Evolutionary conservation across 768 basidiomycete species (phyloP).

Genomic region (Fomitopsis pulvina): DNA sequence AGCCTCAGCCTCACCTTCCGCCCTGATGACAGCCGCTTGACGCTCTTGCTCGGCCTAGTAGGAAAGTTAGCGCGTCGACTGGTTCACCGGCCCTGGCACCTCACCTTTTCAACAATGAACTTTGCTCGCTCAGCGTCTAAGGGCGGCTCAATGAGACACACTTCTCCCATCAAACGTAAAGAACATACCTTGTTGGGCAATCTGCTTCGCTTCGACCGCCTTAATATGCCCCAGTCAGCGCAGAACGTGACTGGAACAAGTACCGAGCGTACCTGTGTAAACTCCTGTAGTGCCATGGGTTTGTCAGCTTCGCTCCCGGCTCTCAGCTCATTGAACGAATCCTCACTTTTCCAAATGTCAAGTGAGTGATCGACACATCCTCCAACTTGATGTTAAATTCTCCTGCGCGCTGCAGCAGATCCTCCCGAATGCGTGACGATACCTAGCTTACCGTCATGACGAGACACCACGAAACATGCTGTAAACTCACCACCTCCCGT

Average conservation of each 20-base stretch:
- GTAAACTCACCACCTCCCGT: slow-evolving; percentile 79
- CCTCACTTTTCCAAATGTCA: slow-evolving; percentile 79
- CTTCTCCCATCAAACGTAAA: neutral
- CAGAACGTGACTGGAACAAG: neutral
- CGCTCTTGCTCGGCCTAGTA: slow-evolving; percentile 95
- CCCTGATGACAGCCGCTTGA: slow-evolving; percentile 95
- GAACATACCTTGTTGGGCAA: slow-evolving; percentile 90
- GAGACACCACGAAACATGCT: neutral
- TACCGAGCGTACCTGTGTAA: slow-evolving; percentile 51
- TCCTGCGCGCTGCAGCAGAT: slow-evolving; percentile 86
- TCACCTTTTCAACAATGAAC: slow-evolving; percentile 96
- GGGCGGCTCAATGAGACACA: neutral
- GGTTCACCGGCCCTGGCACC: slow-evolving; percentile 11
- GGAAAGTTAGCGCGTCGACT: slow-evolving; percentile 4
- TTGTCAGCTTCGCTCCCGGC: slow-evolving; percentile 2
- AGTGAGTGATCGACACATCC: slow-evolving; percentile 93
- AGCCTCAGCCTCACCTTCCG: slow-evolving; percentile 98
- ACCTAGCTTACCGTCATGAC: slow-evolving; percentile 39
- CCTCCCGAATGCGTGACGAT: slow-evolving; percentile 86
- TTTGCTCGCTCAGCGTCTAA: slow-evolving; percentile 97
- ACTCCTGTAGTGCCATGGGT: slow-evolving; percentile 69
- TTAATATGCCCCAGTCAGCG: slow-evolving; percentile 13
- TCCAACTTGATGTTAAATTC: slow-evolving; percentile 96
- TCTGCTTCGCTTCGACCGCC: slow-evolving; percentile 99
- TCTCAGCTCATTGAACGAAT: neutral